Evolutionary conservation across 495 filamentous ascomycete genomes (phyloP).

Genomic region (Penicillium bovifimosum): DNA sequence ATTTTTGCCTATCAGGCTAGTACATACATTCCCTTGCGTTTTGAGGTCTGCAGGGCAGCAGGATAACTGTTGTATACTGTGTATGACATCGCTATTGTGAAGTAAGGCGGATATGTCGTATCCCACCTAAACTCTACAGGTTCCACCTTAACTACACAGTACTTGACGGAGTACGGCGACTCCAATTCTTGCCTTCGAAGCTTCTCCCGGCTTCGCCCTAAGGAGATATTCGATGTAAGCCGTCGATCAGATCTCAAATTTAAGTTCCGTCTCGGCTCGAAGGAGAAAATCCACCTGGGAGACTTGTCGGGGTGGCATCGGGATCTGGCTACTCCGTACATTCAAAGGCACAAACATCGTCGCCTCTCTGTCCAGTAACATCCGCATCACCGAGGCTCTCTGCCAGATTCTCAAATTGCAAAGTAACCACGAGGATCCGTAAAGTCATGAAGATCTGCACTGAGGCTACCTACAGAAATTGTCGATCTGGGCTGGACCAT

Average conservation of each 20-base stretch:
- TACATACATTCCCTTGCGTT: not conserved
- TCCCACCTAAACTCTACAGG: not conserved
- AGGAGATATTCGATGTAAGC: not conserved
- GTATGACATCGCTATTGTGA: not conserved
- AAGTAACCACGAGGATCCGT: not conserved
- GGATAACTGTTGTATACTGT: not conserved
- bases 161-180: not conserved
- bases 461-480: conserved; percentile 1
- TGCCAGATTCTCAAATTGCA: not conserved
- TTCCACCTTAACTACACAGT: not conserved
- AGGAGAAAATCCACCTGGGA: not conserved
- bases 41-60: not conserved
- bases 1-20: too few relatives aligned
- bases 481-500: conserved; percentile 10
- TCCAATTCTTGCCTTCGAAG: not conserved
- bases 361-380: not conserved
- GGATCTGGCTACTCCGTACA: not conserved
- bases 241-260: not conserved
- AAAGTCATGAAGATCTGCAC: not conserved
- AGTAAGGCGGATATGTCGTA: not conserved
- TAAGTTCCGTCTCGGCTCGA: not conserved
- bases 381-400: conserved; percentile 2
- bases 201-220: not conserved
- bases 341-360: not conserved
- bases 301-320: not conserved